Conservation (phyloP, 2,329 filamentous ascomycete genomes). For the Purpureocillium takamizusanense region DNA sequence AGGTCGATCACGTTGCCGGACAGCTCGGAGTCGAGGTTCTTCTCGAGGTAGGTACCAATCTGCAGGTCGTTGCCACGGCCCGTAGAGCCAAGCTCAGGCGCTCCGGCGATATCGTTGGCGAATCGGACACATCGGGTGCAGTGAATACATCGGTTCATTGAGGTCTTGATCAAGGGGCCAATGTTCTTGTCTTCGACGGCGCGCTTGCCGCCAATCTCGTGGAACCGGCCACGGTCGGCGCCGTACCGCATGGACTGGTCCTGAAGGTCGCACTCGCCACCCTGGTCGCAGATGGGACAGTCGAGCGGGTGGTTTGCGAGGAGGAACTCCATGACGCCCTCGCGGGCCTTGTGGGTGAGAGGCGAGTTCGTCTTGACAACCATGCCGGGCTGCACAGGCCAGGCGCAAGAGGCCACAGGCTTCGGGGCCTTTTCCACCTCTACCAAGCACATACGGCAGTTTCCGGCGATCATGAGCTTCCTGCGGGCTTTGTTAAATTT, state of each 20-base stretch:
- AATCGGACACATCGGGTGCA: conserved; percentile 97
- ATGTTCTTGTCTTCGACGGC: conserved; percentile 99
- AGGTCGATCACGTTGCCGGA: conserved; percentile 97
- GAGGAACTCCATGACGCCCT: conserved; percentile 98
- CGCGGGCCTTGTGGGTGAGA: conserved; percentile 91
- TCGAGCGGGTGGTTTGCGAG: conserved; percentile 93
- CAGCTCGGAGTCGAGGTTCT: conserved; percentile 86
- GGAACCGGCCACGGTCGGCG: conserved; percentile 90
- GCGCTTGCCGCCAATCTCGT: conserved; percentile 92
- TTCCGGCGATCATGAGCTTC: conserved; percentile 98
- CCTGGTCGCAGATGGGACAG: conserved; percentile 97
- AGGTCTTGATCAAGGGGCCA: conserved; percentile 95
- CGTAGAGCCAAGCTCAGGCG: conserved; percentile 86
- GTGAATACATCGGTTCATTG: conserved; percentile 99
- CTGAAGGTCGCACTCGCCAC: conserved; percentile 97
- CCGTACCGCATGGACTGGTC: conserved; percentile 99
- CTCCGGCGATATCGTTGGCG: conserved; percentile 93
- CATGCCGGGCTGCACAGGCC: conserved; percentile 98
- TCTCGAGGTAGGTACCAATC: conserved; percentile 95
- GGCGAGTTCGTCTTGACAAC: conserved; percentile 98
- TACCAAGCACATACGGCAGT: conserved; percentile 98
- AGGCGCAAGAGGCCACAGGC: conserved; percentile 95
- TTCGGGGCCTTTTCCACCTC: conserved; percentile 96
- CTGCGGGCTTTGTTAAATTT: conserved; percentile 42
- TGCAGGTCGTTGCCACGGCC: conserved; percentile 96